Percentiles rank a stretch among this genome's conserved stretches.
Conservation (phyloP, 345 rosid species). For the Eucalyptus pauciflora region DNA sequence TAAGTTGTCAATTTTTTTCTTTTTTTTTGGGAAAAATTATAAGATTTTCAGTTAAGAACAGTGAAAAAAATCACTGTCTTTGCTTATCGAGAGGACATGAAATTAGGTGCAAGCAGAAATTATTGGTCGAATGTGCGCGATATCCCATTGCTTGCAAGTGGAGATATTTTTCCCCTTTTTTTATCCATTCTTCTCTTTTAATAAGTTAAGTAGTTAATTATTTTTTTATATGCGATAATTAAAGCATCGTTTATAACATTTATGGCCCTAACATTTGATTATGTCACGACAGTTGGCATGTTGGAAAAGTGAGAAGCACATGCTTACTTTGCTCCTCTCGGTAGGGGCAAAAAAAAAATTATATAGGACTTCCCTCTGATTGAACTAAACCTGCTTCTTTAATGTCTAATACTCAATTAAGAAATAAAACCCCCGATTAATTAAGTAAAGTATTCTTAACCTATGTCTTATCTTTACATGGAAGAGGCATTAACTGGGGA, state of each 20-base stretch:
- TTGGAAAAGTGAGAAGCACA: neutral
- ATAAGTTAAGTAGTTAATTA: neutral
- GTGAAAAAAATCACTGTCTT: neutral
- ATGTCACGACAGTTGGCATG: neutral
- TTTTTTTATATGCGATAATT: neutral
- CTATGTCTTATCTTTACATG: neutral
- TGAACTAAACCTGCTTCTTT: neutral
- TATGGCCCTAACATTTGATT: neutral
- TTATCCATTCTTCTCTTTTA: neutral
- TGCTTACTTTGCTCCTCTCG: neutral
- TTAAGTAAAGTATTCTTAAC: neutral
- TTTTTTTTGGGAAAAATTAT: neutral
- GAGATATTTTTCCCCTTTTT: neutral
- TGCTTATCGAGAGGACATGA: neutral
- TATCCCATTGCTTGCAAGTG: neutral
- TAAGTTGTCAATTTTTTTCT: neutral
- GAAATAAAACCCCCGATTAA: neutral
- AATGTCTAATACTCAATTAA: neutral
- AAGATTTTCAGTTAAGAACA: neutral
- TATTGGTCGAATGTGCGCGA: neutral
- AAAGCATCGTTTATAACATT: neutral
- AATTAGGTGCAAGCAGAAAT: neutral
- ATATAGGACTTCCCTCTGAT: neutral
- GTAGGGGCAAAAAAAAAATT: neutral
- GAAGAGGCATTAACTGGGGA: neutral